Conservation (phyloP, 2,329 filamentous ascomycete genomes). For the Aspergillus calidoustus region DNA sequence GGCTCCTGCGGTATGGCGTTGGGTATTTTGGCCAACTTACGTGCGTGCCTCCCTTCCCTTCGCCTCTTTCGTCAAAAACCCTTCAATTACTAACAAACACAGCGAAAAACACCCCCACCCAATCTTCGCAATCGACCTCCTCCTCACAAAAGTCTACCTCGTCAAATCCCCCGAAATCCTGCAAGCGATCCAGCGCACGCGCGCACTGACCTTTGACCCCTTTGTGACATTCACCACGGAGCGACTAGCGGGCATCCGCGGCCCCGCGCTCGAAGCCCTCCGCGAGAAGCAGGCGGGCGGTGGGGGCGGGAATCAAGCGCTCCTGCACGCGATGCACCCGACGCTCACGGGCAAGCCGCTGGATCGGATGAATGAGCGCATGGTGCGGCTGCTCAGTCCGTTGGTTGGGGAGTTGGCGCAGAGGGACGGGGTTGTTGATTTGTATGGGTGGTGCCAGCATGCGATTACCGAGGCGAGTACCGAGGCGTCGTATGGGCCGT, state of each 20-base stretch:
- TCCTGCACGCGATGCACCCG: slow-evolving; percentile 32
- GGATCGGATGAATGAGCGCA: slow-evolving; percentile 33
- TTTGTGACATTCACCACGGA: slow-evolving; percentile 24
- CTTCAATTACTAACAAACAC: slow-evolving; percentile 4
- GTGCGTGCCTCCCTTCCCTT: slow-evolving; percentile 17
- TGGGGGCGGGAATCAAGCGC: slow-evolving; percentile 20
- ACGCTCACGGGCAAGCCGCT: slow-evolving; percentile 28
- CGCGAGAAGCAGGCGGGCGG: slow-evolving; percentile 27
- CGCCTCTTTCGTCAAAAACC: too few relatives aligned
- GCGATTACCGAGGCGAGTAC: slow-evolving; percentile 35
- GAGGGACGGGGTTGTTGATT: slow-evolving; percentile 21
- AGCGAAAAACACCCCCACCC: slow-evolving; percentile 25
- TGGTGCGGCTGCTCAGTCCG: slow-evolving; percentile 23
- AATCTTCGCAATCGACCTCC: slow-evolving; percentile 31
- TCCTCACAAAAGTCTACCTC: slow-evolving; percentile 32
- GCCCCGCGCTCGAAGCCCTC: slow-evolving; percentile 25
- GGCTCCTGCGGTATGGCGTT: slow-evolving; percentile 29
- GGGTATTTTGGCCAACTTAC: slow-evolving; percentile 28
- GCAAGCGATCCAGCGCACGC: slow-evolving; percentile 30
- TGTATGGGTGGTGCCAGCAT: slow-evolving; percentile 33
- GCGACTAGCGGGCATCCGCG: slow-evolving; percentile 26
- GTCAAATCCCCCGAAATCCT: slow-evolving; percentile 32
- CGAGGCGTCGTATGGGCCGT: slow-evolving; percentile 32
- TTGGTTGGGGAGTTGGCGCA: slow-evolving; percentile 21
- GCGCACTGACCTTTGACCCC: slow-evolving; percentile 31